These are phyloP conservation scores for Nicotiana obtusifolia DNA, from an alignment of 257 asterid genomes.

Conservation along the genomic window DNA sequence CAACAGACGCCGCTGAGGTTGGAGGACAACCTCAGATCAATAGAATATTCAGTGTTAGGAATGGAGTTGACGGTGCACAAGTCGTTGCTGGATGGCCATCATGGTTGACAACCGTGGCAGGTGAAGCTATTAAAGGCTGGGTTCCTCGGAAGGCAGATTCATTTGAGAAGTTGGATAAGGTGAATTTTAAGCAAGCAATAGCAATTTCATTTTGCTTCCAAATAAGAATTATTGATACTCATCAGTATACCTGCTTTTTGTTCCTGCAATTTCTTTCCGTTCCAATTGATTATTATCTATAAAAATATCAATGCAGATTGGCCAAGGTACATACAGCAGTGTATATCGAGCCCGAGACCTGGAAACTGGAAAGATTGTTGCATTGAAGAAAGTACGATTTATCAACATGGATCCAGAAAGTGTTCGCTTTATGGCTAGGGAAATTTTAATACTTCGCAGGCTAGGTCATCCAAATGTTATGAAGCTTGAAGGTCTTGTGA, in stretches of 20 bases:
- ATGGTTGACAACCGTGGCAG: slow-evolving; percentile 79
- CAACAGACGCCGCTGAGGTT: slow-evolving; percentile 18
- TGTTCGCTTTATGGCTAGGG: slow-evolving; percentile 93
- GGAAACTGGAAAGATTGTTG: slow-evolving; percentile 74
- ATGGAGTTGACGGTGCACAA: slow-evolving; percentile 79
- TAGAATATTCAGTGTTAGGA: slow-evolving; percentile 45
- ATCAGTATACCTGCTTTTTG: background rate
- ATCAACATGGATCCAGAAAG: slow-evolving; percentile 94
- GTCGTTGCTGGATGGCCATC: slow-evolving; percentile 89
- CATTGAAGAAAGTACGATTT: slow-evolving; percentile 81
- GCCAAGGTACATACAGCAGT: slow-evolving; percentile 95
- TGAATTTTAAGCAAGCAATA: slow-evolving; percentile 11
- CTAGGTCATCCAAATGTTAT: slow-evolving; percentile 85
- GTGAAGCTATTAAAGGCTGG: slow-evolving; percentile 97
- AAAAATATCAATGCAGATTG: slow-evolving; percentile 47
- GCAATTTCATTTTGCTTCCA: background rate
- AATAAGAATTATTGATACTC: background rate
- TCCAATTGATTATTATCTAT: background rate
- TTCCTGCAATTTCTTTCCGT: background rate
- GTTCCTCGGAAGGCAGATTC: slow-evolving; percentile 85
- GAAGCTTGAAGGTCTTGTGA: slow-evolving; percentile 89
- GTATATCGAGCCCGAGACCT: slow-evolving; percentile 91
- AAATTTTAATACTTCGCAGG: slow-evolving; percentile 78
- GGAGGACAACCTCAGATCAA: slow-evolving; percentile 51
- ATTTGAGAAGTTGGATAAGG: slow-evolving; percentile 89